Conservation (phyloP, 768 basidiomycete genomes). For the Tephrocybe sp. region DNA sequence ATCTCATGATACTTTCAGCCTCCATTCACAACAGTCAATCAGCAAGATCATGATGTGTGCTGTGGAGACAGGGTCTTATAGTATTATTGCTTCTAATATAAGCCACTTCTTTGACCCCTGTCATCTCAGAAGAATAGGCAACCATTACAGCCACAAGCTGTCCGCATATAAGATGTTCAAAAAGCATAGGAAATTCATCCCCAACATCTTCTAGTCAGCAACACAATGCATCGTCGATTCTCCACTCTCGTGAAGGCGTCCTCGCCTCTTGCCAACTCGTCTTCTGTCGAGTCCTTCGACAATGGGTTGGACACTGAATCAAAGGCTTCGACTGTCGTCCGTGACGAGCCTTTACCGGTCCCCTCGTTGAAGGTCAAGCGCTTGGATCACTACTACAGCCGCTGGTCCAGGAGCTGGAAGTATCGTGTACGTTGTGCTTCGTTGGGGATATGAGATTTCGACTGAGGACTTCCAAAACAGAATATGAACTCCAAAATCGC, state of each 20-base stretch:
- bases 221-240: not conserved
- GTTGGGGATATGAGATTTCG: not conserved
- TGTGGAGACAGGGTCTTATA: no score
- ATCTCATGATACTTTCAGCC: not conserved
- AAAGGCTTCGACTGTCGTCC: conserved; percentile 31
- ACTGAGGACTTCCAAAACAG: conserved; percentile 28
- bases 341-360: conserved; percentile 36
- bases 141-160: not conserved
- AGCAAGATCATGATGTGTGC: no score
- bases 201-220: not conserved
- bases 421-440: conserved; percentile 37
- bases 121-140: no score
- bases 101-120: no score
- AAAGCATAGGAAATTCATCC: no score
- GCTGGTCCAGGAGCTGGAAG: conserved; percentile 57
- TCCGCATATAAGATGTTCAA: not conserved
- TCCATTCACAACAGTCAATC: no score
- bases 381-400: conserved; percentile 57
- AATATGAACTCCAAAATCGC: conserved; percentile 52
- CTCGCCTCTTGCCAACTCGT: not conserved
- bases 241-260: not conserved
- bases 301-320: conserved; percentile 30
- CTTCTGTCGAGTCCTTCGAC: not conserved
- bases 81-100: not conserved
- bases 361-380: conserved; percentile 58